These are phyloP conservation scores for Stachybotrys elegans DNA, from an alignment of 2,329 filamentous ascomycete genomes.

Conservation along the genomic window DNA sequence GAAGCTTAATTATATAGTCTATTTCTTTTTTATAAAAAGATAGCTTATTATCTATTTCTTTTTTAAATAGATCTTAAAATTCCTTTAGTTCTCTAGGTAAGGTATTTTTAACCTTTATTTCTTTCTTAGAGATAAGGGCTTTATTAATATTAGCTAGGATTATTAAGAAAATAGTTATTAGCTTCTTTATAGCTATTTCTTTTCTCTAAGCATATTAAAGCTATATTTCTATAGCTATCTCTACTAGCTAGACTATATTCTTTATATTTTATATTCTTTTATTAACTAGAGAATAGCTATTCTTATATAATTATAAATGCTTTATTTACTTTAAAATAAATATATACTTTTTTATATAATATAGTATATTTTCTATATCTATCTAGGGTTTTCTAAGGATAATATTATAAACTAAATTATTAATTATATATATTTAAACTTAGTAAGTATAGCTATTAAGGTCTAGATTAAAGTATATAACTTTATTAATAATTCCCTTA, in stretches of 20 bases:
- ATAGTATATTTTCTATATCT: slow-evolving; percentile 2
- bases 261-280: no score
- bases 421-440: slow-evolving; percentile 1
- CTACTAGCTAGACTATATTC: no score
- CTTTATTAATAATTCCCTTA: no score
- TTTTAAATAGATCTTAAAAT: not conserved
- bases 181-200: no score
- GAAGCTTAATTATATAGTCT: not conserved
- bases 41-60: slow-evolving; percentile 1
- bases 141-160: slow-evolving; percentile 1
- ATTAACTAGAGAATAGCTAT: no score
- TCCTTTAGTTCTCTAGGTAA: not conserved
- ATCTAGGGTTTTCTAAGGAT: not conserved
- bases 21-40: slow-evolving; percentile 1
- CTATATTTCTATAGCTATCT: no score
- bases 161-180: no score
- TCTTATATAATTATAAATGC: no score
- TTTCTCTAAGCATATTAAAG: no score
- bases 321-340: not conserved
- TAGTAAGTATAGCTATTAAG: slow-evolving; percentile 7
- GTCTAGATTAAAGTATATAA: not conserved
- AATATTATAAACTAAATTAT: slow-evolving; percentile 2
- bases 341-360: not conserved
- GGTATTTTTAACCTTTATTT: not conserved
- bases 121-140: not conserved